Evolutionary conservation across 441 rosid species (phyloP).

Genomic region (Populus trichocarpa): DNA sequence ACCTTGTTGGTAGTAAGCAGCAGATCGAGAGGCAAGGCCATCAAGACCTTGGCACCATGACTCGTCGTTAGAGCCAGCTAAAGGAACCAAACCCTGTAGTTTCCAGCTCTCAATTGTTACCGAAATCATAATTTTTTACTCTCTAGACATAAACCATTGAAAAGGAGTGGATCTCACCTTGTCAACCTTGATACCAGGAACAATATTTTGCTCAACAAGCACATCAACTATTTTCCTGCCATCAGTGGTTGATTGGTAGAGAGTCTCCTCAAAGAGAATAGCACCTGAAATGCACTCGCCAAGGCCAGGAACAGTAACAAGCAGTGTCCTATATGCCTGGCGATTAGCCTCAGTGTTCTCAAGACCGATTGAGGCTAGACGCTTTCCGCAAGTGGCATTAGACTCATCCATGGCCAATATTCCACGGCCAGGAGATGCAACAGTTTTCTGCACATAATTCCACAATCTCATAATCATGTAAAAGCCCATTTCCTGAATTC

Average conservation of each 20-base stretch:
- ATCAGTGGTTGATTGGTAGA: conserved; percentile 73
- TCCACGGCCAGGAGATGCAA: conserved; percentile 91
- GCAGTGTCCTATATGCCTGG: conserved; percentile 85
- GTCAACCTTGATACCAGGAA: conserved; percentile 60
- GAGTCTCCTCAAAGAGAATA: conserved; percentile 87
- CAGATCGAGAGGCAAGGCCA: conserved; percentile 85
- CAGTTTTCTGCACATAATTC: conserved; percentile 49
- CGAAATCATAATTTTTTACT: too few species aligned
- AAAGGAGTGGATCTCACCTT: conserved; percentile 42
- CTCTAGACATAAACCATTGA: too few species aligned
- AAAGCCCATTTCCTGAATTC: too few species aligned
- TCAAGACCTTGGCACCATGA: too few species aligned
- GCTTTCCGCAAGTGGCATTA: conserved; percentile 88
- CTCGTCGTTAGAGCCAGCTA: conserved; percentile 32
- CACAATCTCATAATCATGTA: too few species aligned
- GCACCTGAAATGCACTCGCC: conserved; percentile 68
- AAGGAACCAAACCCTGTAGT: conserved; percentile 84
- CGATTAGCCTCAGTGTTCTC: conserved; percentile 95
- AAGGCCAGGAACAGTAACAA: conserved; percentile 70
- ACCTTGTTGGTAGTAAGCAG: conserved; percentile 93
- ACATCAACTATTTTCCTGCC: conserved; percentile 89
- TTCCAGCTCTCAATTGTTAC: background rate
- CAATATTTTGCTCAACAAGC: conserved; percentile 73
- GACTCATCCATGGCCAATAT: conserved; percentile 97
- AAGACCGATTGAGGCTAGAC: conserved; percentile 75